Evolutionary conservation across 495 filamentous ascomycete species (phyloP).

Genomic region (Xylaria venustula): DNA sequence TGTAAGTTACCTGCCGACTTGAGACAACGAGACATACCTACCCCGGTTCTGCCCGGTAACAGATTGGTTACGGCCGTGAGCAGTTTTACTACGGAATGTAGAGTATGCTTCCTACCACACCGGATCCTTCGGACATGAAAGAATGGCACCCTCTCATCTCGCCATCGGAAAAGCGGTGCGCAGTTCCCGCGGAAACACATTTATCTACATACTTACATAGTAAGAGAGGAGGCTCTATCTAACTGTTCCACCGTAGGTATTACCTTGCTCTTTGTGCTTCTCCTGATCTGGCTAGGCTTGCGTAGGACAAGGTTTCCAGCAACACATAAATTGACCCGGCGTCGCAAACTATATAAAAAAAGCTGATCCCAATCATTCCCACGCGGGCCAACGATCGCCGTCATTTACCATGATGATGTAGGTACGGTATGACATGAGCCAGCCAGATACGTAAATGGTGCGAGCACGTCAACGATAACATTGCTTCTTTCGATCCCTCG

Average conservation of each 20-base stretch:
- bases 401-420: too few species aligned
- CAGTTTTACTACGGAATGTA: background rate
- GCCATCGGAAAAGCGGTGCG: constrained; percentile 15
- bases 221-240: too few species aligned
- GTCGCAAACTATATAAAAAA: background rate
- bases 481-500: background rate
- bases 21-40: too few species aligned
- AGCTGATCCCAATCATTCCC: background rate
- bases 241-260: background rate
- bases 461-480: background rate
- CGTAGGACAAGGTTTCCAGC: background rate
- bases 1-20: too few species aligned
- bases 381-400: too few species aligned
- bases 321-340: background rate
- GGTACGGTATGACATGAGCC: too few species aligned
- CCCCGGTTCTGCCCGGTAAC: constrained; percentile 5
- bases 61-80: background rate
- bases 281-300: background rate
- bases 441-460: background rate
- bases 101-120: background rate
- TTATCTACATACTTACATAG: too few species aligned
- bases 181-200: background rate
- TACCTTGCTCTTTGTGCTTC: background rate
- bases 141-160: background rate
- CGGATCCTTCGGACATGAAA: constrained; percentile 6